These are phyloP conservation scores for Nectriaceae sp. DNA, from an alignment of 2,329 filamentous ascomycete species.

Conservation along the genomic window DNA sequence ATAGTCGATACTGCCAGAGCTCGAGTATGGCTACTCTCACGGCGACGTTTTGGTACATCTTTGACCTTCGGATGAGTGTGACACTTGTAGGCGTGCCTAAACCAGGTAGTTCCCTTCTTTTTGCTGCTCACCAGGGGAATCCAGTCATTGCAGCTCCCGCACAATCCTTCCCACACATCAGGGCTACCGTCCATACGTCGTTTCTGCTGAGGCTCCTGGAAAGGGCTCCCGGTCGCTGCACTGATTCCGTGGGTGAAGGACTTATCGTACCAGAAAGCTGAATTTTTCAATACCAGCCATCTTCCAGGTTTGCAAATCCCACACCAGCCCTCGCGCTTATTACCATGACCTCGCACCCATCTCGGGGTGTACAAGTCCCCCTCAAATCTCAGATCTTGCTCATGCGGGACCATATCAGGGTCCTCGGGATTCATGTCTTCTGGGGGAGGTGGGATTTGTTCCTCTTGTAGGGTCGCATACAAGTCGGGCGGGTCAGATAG, in stretches of 20 bases:
- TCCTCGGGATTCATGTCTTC: slow-evolving; percentile 82
- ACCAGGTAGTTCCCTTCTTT: slow-evolving; percentile 93
- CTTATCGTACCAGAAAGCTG: slow-evolving; percentile 92
- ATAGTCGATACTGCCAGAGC: slow-evolving; percentile 43
- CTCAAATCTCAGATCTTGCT: slow-evolving; percentile 77
- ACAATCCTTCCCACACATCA: slow-evolving; percentile 80
- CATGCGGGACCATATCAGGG: slow-evolving; percentile 73
- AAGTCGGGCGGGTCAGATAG: slow-evolving; percentile 76
- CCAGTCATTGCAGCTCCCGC: slow-evolving; percentile 78
- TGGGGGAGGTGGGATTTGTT: slow-evolving; percentile 72
- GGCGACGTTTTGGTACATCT: slow-evolving; percentile 67
- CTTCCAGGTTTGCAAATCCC: slow-evolving; percentile 83
- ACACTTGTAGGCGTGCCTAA: slow-evolving; percentile 86
- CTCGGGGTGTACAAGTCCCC: slow-evolving; percentile 81
- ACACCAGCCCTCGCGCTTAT: slow-evolving; percentile 88
- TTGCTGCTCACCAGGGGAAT: slow-evolving; percentile 81
- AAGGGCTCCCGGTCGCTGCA: slow-evolving; percentile 75
- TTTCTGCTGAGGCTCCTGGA: slow-evolving; percentile 75
- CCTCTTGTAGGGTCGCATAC: slow-evolving; percentile 73
- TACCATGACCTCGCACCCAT: slow-evolving; percentile 84
- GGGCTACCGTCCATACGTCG: slow-evolving; percentile 78
- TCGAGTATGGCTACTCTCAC: slow-evolving; percentile 60
- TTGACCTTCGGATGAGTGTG: slow-evolving; percentile 73
- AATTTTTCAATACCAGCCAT: slow-evolving; percentile 88
- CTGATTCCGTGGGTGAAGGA: slow-evolving; percentile 87